These are phyloP conservation scores for Ustilago nuda DNA, from an alignment of 1,284 basidiomycete species.

Conservation along the genomic window DNA sequence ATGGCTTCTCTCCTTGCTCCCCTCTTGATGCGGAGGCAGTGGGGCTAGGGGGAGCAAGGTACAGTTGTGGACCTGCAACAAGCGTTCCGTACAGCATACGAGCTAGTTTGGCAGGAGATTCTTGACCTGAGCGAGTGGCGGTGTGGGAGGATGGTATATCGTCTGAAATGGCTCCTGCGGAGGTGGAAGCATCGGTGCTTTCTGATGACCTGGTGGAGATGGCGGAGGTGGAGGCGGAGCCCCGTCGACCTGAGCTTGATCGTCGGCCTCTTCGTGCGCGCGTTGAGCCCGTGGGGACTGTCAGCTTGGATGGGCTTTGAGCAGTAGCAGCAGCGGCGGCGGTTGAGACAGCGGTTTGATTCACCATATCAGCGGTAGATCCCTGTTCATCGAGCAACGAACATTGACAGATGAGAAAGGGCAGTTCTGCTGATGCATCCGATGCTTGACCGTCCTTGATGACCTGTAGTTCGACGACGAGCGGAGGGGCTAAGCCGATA, in stretches of 20 bases:
- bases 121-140: not conserved
- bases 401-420: slow-evolving; percentile 55
- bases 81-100: slow-evolving; percentile 60
- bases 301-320: not conserved
- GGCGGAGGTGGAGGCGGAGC: slow-evolving; percentile 12
- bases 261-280: slow-evolving; percentile 23
- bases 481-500: slow-evolving; percentile 52
- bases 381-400: slow-evolving; percentile 45
- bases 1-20: slow-evolving; percentile 16
- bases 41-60: not conserved
- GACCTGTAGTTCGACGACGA: slow-evolving; percentile 50
- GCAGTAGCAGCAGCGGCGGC: not conserved
- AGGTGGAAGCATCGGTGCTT: slow-evolving; percentile 1
- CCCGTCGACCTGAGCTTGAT: slow-evolving; percentile 17
- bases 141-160: not conserved
- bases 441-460: slow-evolving; percentile 19
- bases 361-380: slow-evolving; percentile 38
- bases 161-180: slow-evolving; percentile 4
- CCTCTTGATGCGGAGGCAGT: not conserved
- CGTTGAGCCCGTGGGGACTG: slow-evolving; percentile 1
- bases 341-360: not conserved
- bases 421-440: slow-evolving; percentile 36
- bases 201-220: slow-evolving; percentile 1
- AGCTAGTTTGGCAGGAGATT: slow-evolving; percentile 7
- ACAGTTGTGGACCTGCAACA: slow-evolving; percentile 38